phyloP scores from a whole-genome alignment of 306 rosid species.

The Glycine soja region DNA sequence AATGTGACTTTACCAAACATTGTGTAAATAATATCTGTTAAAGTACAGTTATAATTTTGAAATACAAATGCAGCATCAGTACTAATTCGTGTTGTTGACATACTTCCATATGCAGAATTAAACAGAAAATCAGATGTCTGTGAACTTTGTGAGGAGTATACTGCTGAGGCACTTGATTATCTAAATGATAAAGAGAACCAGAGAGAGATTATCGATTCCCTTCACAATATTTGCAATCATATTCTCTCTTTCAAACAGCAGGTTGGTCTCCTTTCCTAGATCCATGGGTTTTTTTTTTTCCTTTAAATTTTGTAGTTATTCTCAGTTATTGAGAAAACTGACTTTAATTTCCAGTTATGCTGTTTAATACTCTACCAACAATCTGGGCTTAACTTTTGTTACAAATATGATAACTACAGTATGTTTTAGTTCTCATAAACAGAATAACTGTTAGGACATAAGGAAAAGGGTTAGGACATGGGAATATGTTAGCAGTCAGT shows the following conservation, averaged over 20 bases:
- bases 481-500: not conserved
- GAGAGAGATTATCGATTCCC: conserved; percentile 58
- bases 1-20: conserved; percentile 6
- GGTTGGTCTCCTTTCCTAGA: conserved; percentile 54
- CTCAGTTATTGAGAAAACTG: conserved; percentile 3
- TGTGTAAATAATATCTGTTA: not conserved
- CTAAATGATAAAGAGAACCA: conserved; percentile 65
- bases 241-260: conserved; percentile 48
- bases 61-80: too few relatives aligned
- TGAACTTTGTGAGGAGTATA: conserved; percentile 77
- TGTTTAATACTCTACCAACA: conserved; percentile 20
- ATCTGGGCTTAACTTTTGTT: not conserved
- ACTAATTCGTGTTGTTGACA: conserved; percentile 5
- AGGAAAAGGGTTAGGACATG: not conserved
- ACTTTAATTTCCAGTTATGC: not conserved
- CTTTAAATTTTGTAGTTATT: not conserved
- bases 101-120: conserved; percentile 54
- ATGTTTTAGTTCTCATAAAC: conserved; percentile 15
- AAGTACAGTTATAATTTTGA: too few relatives aligned
- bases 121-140: conserved; percentile 59
- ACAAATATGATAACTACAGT: not conserved
- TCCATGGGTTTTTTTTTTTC: not conserved
- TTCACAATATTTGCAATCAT: conserved; percentile 57
- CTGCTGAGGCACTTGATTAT: conserved; percentile 67
- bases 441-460: not conserved